Base-by-base conservation (phyloP, 257 asterid genomes). In the Plectranthus barbatus region DNA sequence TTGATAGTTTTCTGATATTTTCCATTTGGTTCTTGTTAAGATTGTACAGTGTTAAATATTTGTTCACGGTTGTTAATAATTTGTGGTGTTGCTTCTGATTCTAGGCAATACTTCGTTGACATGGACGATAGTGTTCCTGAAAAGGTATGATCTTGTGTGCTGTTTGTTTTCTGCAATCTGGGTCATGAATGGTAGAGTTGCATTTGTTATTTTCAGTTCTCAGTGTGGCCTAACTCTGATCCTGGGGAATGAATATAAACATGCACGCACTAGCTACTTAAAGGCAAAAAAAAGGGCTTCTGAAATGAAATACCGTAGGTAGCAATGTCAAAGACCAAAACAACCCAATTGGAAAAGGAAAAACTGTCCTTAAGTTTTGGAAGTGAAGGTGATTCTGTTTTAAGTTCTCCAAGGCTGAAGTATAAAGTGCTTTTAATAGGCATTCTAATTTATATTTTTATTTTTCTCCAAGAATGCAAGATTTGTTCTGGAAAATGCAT, bases 71-170 rank as follows among this genome's bases (percentile, higher is more conserved):
- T 14, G 9, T n/a, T 21, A 52, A 33, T 23, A 42, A 34, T 55
- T 14, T 51, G 4, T 3, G 34, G 51, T 9, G 17, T 63, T 63
- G 40, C 64, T 62, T 41, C 42, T 71, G 20, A 74, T 61, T 71
- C 54, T 81, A 83, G 89, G 86, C 89, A 83, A 74, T 77, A 83
- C 61, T 83, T 80, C 71, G 89, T 83, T 71, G 72, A 83, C 75
- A 56, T 74, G 77, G 89, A 83, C 59, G 89, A 83, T 52, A 77
- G 70, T 31, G 74, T 80, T 60, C 86, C 89, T 34, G 78, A 80
- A 66, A 83, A 83, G 89, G 89, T 83, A 63, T 67, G 56, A 36
- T 47, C 48, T 62, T 48, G 44, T 20, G 0, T 46, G 56, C 64
- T 29, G 15, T 62, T 77, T 29, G n/a, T 33, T 61, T 54, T 70